These are phyloP conservation scores for Edaphochlamys debaryana DNA, from an alignment of 139 green algal genomes.

Conservation along the genomic window DNA sequence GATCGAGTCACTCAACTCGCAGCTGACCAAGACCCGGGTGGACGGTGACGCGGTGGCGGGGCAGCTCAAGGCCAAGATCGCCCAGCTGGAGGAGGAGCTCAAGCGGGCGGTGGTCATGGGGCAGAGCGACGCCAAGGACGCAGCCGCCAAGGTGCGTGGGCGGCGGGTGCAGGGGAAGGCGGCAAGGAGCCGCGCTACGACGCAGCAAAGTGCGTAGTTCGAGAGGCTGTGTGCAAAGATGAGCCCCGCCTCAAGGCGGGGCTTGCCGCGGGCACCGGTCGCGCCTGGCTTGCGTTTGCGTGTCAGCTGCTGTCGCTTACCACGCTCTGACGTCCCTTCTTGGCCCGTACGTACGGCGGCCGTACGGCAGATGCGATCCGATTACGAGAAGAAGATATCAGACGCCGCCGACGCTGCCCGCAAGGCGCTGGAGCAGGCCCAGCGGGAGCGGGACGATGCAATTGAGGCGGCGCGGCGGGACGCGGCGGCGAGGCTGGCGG, in stretches of 20 bases:
- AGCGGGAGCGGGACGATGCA: constrained; percentile 1
- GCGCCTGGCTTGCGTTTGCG: too few relatives aligned
- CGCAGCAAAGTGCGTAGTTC: too few relatives aligned
- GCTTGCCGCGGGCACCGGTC: too few relatives aligned
- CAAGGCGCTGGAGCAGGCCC: constrained; percentile 25
- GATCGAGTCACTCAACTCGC: constrained; percentile 6
- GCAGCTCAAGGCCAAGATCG: neutral
- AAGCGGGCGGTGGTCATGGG: constrained; percentile 7
- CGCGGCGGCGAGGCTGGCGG: constrained; percentile 31
- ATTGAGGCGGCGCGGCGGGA: constrained; percentile 9
- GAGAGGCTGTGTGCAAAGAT: too few relatives aligned
- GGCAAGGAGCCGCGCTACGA: too few relatives aligned
- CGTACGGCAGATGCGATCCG: neutral
- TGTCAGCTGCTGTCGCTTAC: too few relatives aligned
- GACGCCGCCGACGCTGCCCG: constrained; percentile 10
- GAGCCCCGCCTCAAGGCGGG: too few relatives aligned
- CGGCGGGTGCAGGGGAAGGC: neutral
- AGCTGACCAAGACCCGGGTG: constrained; percentile 20
- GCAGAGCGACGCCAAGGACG: constrained; percentile 24
- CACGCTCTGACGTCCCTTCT: too few relatives aligned
- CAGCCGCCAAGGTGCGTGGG: neutral
- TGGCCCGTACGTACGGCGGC: too few relatives aligned
- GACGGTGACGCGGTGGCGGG: constrained; percentile 31
- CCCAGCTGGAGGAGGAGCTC: constrained; percentile 35
- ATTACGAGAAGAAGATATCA: constrained; percentile 14